Evolutionary conservation across 345 rosid species (phyloP).

Genomic region (Eucalyptus curtisii): DNA sequence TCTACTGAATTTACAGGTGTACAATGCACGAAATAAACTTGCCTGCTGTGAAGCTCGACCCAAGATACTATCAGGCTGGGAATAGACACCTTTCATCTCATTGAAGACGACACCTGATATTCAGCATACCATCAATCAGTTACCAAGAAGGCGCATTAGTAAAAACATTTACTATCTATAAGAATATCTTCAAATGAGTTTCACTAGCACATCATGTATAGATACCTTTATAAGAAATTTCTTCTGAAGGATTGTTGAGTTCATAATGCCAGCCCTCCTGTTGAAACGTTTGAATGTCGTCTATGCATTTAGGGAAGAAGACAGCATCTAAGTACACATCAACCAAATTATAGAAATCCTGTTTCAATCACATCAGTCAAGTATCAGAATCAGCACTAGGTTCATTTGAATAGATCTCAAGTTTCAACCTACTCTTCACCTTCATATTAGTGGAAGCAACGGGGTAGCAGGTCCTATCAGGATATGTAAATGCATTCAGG

Average conservation of each 20-base stretch:
- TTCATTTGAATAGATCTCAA: not conserved
- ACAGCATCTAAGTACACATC: conserved; percentile 97
- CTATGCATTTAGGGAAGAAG: conserved; percentile 93
- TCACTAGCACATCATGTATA: not conserved
- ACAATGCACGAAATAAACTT: conserved; percentile 2
- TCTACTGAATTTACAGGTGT: not conserved
- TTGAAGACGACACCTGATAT: conserved; percentile 90
- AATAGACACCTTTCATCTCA: conserved; percentile 98
- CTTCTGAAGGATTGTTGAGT: conserved; percentile 80
- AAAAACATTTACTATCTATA: not conserved
- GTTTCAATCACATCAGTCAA: not conserved
- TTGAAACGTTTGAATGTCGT: conserved; percentile 82
- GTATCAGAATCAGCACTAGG: not conserved
- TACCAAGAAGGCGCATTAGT: not conserved
- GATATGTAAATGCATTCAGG: conserved; percentile 93
- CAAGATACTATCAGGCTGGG: conserved; percentile 93
- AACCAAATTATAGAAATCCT: conserved; percentile 96
- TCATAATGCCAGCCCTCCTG: conserved; percentile 99
- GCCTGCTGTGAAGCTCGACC: conserved; percentile 80
- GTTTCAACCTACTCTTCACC: conserved; percentile 22
- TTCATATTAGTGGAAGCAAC: conserved; percentile 93
- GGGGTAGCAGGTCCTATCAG: conserved; percentile 96
- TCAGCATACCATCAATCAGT: not conserved
- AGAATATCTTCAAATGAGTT: not conserved
- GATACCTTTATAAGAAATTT: conserved; percentile 85